A percentile compares a stretch with the other conserved stretches of the same genome.
phyloP scores from a whole-genome alignment of 2,329 filamentous ascomycete genomes.

The Clarireedia paspali region DNA sequence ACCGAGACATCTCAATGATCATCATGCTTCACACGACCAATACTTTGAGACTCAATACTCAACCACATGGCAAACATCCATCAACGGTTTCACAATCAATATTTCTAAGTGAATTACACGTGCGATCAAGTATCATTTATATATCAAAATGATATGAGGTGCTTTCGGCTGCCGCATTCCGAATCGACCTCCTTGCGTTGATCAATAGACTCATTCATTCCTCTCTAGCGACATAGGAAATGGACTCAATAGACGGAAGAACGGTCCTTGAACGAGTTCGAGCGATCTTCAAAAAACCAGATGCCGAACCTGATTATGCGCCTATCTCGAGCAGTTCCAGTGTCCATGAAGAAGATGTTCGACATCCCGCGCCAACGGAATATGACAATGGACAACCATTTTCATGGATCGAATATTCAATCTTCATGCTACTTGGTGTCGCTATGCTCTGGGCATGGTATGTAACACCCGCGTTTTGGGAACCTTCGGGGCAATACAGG shows the following conservation, averaged over 20 bases:
- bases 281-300: constrained; percentile 17
- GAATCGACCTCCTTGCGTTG: constrained; percentile 4
- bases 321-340: constrained; percentile 15
- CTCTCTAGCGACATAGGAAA: neutral
- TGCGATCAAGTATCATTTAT: neutral
- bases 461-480: constrained; percentile 24
- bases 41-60: constrained; percentile 2
- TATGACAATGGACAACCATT: constrained; percentile 43
- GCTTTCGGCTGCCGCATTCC: neutral
- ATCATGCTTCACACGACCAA: no score
- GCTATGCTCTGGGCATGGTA: constrained; percentile 98
- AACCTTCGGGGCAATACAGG: constrained; percentile 1
- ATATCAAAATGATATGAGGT: neutral
- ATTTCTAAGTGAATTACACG: constrained; percentile 4
- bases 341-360: constrained; percentile 9
- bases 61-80: constrained; percentile 8
- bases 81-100: constrained; percentile 7
- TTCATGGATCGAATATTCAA: constrained; percentile 77
- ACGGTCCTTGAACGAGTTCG: constrained; percentile 21
- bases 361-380: constrained; percentile 10
- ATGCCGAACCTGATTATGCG: constrained; percentile 21
- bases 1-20: neutral
- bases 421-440: constrained; percentile 79
- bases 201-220: neutral
- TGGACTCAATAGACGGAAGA: constrained; percentile 7